These are phyloP conservation scores for Alternaria metachromatica DNA, from an alignment of 2,329 filamentous ascomycete species.

Conservation along the genomic window DNA sequence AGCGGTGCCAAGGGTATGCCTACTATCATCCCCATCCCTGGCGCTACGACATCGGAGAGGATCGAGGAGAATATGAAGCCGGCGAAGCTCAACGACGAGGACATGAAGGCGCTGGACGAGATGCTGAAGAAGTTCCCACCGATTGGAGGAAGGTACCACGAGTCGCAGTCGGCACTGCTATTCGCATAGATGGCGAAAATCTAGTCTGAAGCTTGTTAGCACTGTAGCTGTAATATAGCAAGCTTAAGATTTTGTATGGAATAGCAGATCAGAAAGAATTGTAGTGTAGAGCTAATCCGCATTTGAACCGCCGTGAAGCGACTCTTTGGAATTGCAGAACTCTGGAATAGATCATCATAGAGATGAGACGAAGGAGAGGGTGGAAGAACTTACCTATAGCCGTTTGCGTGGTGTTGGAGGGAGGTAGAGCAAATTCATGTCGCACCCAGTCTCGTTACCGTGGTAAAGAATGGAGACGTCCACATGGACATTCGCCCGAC, in stretches of 20 bases:
- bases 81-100: slow-evolving; percentile 56
- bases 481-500: not conserved
- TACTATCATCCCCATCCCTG: slow-evolving; percentile 70
- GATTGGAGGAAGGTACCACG: slow-evolving; percentile 51
- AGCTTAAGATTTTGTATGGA: not conserved
- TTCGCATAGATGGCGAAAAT: slow-evolving; percentile 12
- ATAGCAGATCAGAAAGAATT: slow-evolving; percentile 52
- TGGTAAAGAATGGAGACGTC: not conserved
- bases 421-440: not conserved
- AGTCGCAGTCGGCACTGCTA: slow-evolving; percentile 9
- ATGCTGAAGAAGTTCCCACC: slow-evolving; percentile 57
- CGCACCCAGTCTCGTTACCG: not conserved
- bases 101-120: slow-evolving; percentile 59
- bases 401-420: slow-evolving; percentile 1
- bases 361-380: not conserved
- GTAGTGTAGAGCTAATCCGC: slow-evolving; percentile 57
- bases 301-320: slow-evolving; percentile 44
- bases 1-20: slow-evolving; percentile 61
- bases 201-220: slow-evolving; percentile 18
- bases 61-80: slow-evolving; percentile 69
- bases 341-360: slow-evolving; percentile 54
- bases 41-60: slow-evolving; percentile 63
- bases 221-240: slow-evolving; percentile 6
- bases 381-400: slow-evolving; percentile 17
- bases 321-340: slow-evolving; percentile 60